Base-by-base conservation (phyloP, 768 basidiomycete species). In the Asterophora lycoperdoides region DNA sequence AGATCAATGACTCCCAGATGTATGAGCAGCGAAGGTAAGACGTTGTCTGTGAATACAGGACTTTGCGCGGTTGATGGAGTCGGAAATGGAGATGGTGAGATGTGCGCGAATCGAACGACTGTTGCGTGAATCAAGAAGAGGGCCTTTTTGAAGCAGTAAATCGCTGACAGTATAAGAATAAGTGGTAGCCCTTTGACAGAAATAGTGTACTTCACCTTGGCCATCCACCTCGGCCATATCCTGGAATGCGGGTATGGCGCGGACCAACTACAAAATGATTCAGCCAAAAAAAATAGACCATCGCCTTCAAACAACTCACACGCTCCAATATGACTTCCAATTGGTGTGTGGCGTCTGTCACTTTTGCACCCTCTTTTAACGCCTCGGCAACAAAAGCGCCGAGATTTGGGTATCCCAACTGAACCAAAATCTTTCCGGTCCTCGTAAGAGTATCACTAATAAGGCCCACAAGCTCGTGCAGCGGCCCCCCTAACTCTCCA, bases 131-230 rank as follows among this genome's bases (percentile, higher is more conserved):
- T 71, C 44, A 93, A 76, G 65, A 91, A 90, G 28, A 95, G 70
- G 2, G 87, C 90, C 61, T 93, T 95, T 67, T 92, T 93, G 76
- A 92, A 90, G 60, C 89, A 81, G 67, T 90, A 93, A 18, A 92
- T 74, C n/a, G 80, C 89, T 91, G 56, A 30, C 45, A 39, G 26
- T 38, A 41, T 19, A 20, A 20, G 26, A 23, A n/a, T 20, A 13
- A 40, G 41, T 23, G 11, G 34, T 23, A 19, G 13, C 34, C 30
- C 20, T 14, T 8, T 17, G 1, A 11, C 11, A 19, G 23, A 30
- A 26, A 29, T n/a, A 30, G 9, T 51, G 11, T 36, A 6, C 69
- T 79, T 53, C 59, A 89, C 89, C 76, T 64, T 76, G 72, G 28
- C 75, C 81, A 36, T 87, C 65, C 8, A 93, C 79, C 5, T 75